Conservation (phyloP, 345 rosid genomes). For the Rhizophora mangle region DNA sequence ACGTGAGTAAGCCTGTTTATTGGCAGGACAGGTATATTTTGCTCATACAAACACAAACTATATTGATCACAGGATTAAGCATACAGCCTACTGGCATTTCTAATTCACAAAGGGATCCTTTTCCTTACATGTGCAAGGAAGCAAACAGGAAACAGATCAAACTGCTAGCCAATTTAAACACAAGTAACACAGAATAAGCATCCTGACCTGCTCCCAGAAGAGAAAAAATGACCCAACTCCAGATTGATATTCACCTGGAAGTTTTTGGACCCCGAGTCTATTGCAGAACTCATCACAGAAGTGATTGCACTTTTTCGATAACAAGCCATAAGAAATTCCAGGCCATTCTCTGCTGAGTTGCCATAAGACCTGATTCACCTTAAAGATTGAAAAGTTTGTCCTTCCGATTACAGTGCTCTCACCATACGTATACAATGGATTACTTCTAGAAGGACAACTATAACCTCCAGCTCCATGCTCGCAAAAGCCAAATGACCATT, state of each 20-base stretch:
- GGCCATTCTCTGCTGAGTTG: slow-evolving; percentile 89
- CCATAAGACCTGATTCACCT: slow-evolving; percentile 74
- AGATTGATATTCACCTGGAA: slow-evolving; percentile 59
- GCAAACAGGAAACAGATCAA: slow-evolving; percentile 1
- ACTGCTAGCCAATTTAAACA: slow-evolving; percentile 1
- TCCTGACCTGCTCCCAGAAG: neutral
- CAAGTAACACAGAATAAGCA: neutral
- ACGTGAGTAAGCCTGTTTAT: neutral
- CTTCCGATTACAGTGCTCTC: slow-evolving; percentile 72
- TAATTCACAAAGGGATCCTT: neutral
- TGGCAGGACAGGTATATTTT: too few species aligned
- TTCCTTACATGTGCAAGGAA: neutral
- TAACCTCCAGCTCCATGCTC: slow-evolving; percentile 94
- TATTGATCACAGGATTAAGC: neutral
- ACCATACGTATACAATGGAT: slow-evolving; percentile 85
- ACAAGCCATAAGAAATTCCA: slow-evolving; percentile 66
- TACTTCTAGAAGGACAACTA: slow-evolving; percentile 72
- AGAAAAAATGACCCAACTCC: neutral
- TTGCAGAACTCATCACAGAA: slow-evolving; percentile 85
- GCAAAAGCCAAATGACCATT: slow-evolving; percentile 95
- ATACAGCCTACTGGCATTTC: neutral
- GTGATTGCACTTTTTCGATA: slow-evolving; percentile 91
- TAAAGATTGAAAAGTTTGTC: slow-evolving; percentile 52
- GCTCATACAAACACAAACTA: too few species aligned
- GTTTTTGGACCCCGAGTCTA: slow-evolving; percentile 80